These are phyloP conservation scores for Phytophthora multivora DNA, from an alignment of 352 stramenopile genomes.

Conservation along the genomic window DNA sequence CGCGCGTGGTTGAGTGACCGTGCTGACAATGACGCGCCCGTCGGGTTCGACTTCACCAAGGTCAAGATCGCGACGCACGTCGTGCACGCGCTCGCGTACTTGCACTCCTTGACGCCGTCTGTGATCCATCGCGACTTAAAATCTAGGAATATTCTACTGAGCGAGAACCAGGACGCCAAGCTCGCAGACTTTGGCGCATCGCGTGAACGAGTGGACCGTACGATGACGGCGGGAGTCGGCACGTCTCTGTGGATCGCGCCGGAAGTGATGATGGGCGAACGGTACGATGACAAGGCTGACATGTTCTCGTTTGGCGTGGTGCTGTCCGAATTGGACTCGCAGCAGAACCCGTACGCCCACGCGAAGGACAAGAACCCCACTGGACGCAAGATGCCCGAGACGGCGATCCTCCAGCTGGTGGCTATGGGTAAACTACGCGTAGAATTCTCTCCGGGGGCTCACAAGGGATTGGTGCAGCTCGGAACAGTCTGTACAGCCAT, in stretches of 20 bases:
- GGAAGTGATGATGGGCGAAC: conserved; percentile 51
- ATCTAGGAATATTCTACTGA: conserved; percentile 55
- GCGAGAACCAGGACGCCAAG: conserved; percentile 41
- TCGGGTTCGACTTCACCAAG: conserved; percentile 49
- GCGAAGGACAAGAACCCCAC: conserved; percentile 39
- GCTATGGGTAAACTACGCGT: conserved; percentile 49
- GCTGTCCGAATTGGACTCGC: conserved; percentile 51
- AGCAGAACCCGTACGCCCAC: conserved; percentile 41
- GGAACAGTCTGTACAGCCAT: conserved; percentile 46
- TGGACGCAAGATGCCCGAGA: conserved; percentile 48
- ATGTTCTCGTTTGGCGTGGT: conserved; percentile 59
- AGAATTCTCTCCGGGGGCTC: conserved; percentile 34
- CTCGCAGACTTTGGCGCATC: conserved; percentile 55
- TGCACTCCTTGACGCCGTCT: conserved; percentile 46
- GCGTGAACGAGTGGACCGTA: conserved; percentile 37
- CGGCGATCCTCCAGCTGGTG: conserved; percentile 54
- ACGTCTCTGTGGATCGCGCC: conserved; percentile 50
- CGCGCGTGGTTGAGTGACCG: conserved; percentile 43
- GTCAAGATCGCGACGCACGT: conserved; percentile 46
- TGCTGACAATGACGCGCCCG: conserved; percentile 17
- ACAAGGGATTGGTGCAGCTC: conserved; percentile 37
- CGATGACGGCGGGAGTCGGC: conserved; percentile 51
- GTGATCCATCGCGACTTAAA: conserved; percentile 62
- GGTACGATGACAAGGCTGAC: conserved; percentile 52
- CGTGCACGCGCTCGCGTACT: conserved; percentile 43